Base-by-base conservation (phyloP, 371 early-diverging fungal genomes). In the Mortierella sp. region DNA sequence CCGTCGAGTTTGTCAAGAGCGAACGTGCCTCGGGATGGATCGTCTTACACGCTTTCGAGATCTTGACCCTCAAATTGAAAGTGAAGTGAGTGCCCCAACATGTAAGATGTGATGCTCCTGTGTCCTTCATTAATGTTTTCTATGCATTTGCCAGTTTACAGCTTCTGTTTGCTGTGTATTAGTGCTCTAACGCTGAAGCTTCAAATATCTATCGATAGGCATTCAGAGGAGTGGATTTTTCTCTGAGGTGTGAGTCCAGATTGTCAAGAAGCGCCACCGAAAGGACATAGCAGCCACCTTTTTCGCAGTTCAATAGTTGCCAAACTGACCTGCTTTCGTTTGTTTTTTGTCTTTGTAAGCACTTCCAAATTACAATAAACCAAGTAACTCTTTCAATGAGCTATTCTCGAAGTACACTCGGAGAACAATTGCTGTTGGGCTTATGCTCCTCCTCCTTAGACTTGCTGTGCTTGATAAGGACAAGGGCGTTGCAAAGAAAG, bases 21-120 rank as follows among this genome's bases (percentile, higher is more conserved):
- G 88, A 87, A 44, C 81, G 82, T 56, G 76, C 81, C 12, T 83
- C 88, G 0, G 79, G 88, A 44, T 82, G 89, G 46, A 74, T 95
- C 10, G 77, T 79, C 44, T 38, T 94, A 68, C 93, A 88, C 38
- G 93, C 95, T 29, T 95, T 94, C 77, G 91, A 95, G 82, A 86
- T 95, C 24, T 79, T 94, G 18, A 91, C 94, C 14, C 77, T 93
- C 51, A 92, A 92, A 75, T 72, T 93, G 79, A 72, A 87, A 32
- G 82, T 90, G 65, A 81, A 87, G 76, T 80, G 79, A 84, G 78
- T 68, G 49, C 43, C 43, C 51, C 41, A 41, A 51, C 41, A 75
- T 38, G 65, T 75, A 68, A 65, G 75, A 68, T 68, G 68, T 18
- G 68, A 24, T 38, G 24, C 43, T 54, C 21, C 10, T 24, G 24